Conservation (phyloP, 2,329 filamentous ascomycete genomes). For the Fonsecaea pedrosoi region DNA sequence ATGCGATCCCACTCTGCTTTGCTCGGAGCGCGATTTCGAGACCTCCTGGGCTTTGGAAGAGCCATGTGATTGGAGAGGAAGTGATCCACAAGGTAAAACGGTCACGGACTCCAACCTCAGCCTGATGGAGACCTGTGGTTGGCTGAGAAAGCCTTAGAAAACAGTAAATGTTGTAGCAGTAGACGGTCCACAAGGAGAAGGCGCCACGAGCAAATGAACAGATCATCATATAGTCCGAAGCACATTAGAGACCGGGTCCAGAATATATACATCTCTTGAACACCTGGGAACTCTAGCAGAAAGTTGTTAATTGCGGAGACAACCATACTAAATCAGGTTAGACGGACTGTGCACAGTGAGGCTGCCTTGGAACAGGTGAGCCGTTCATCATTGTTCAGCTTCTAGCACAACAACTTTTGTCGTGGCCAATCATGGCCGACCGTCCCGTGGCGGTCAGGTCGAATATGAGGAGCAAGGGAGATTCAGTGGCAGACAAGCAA, state of each 20-base stretch:
- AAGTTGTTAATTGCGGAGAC: background rate
- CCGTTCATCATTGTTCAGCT: background rate
- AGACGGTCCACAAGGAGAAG: background rate
- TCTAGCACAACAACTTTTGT: constrained; percentile 19
- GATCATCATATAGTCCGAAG: background rate
- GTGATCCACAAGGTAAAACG: background rate
- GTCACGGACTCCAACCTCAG: background rate
- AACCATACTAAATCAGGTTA: constrained; percentile 5
- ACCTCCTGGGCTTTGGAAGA: background rate
- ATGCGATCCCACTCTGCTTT: constrained; percentile 67
- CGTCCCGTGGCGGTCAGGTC: background rate
- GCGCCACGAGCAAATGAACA: background rate
- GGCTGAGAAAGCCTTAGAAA: background rate
- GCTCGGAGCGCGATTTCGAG: constrained; percentile 20
- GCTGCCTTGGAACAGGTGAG: background rate
- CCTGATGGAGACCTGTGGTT: background rate
- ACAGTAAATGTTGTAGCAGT: background rate
- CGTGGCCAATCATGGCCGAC: background rate
- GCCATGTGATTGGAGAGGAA: background rate
- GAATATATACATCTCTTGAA: constrained; percentile 1
- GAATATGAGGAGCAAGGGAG: background rate
- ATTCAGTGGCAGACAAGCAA: background rate
- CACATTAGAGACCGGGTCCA: background rate
- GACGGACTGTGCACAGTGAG: background rate
- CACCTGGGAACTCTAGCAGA: background rate